A percentile compares a stretch with the other conserved stretches of the same genome.
Conservation (phyloP, 495 filamentous ascomycete genomes). For the Cercophora newfieldiana region DNA sequence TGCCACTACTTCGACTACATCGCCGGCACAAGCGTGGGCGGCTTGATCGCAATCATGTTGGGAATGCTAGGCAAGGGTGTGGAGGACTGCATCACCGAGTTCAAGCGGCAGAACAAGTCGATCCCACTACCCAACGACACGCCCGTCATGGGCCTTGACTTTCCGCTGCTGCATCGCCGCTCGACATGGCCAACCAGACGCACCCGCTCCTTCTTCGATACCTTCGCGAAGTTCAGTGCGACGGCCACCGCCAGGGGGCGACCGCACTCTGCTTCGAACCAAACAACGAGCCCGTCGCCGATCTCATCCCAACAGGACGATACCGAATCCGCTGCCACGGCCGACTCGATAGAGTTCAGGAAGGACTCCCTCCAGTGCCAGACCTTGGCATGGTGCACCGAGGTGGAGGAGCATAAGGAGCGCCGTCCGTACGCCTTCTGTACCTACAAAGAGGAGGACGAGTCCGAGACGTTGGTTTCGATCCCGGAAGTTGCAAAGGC, state of each 20-base stretch:
- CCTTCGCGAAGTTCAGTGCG: slow-evolving; percentile 32
- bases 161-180: slow-evolving; percentile 28
- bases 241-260: slow-evolving; percentile 16
- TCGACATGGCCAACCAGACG: slow-evolving; percentile 34
- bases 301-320: slow-evolving; percentile 12
- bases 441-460: slow-evolving; percentile 35
- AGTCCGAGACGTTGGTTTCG: slow-evolving; percentile 23
- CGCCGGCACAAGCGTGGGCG: slow-evolving; percentile 41
- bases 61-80: slow-evolving; percentile 33
- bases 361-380: slow-evolving; percentile 35
- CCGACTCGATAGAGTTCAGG: slow-evolving; percentile 22
- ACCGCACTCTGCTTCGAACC: not conserved
- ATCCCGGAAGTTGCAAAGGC: slow-evolving; percentile 39
- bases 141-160: slow-evolving; percentile 21
- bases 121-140: slow-evolving; percentile 29
- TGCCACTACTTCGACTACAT: slow-evolving; percentile 51
- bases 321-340: slow-evolving; percentile 3
- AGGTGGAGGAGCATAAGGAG: slow-evolving; percentile 26
- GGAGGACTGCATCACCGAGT: slow-evolving; percentile 34
- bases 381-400: slow-evolving; percentile 36
- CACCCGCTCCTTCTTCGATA: slow-evolving; percentile 35
- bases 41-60: slow-evolving; percentile 40
- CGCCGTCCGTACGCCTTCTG: slow-evolving; percentile 35
- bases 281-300: slow-evolving; percentile 4
- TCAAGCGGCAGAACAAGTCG: slow-evolving; percentile 33